These are phyloP conservation scores for Hemerocallis citrina DNA, from an alignment of 106 monocot species.

Conservation along the genomic window DNA sequence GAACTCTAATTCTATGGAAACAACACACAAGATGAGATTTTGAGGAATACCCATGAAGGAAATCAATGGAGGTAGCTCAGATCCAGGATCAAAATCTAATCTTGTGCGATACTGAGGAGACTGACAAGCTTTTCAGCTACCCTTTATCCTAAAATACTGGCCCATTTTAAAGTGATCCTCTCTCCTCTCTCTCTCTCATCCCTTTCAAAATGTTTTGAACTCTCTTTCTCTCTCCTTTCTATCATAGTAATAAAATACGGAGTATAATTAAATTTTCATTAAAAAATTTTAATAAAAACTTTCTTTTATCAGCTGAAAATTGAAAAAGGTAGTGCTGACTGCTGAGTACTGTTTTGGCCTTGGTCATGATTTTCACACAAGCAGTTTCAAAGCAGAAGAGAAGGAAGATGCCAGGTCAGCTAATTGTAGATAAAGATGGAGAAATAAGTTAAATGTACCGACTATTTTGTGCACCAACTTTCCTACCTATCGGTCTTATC, in stretches of 20 bases:
- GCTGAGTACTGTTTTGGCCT: too few relatives aligned
- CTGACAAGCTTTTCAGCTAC: neutral
- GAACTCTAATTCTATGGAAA: neutral
- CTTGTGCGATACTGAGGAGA: neutral
- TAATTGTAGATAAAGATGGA: too few relatives aligned
- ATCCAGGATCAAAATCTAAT: neutral
- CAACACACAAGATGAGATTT: neutral
- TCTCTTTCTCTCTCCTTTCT: neutral
- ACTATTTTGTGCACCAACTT: too few relatives aligned
- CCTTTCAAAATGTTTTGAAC: neutral
- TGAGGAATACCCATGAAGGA: conserved; percentile 1
- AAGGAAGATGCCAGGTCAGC: too few relatives aligned
- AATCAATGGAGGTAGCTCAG: neutral
- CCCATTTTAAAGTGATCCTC: neutral
- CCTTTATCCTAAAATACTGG: neutral
- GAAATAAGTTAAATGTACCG: too few relatives aligned
- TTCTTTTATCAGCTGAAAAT: too few relatives aligned
- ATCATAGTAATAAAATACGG: neutral
- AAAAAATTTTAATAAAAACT: too few relatives aligned
- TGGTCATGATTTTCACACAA: too few relatives aligned
- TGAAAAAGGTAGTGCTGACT: too few relatives aligned
- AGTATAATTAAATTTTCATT: too few relatives aligned
- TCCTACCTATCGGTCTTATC: too few relatives aligned
- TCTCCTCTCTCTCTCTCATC: neutral
- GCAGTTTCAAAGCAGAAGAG: too few relatives aligned